These are phyloP conservation scores for Vitis riparia DNA, from an alignment of 164 flowering plant species.

Conservation along the genomic window DNA sequence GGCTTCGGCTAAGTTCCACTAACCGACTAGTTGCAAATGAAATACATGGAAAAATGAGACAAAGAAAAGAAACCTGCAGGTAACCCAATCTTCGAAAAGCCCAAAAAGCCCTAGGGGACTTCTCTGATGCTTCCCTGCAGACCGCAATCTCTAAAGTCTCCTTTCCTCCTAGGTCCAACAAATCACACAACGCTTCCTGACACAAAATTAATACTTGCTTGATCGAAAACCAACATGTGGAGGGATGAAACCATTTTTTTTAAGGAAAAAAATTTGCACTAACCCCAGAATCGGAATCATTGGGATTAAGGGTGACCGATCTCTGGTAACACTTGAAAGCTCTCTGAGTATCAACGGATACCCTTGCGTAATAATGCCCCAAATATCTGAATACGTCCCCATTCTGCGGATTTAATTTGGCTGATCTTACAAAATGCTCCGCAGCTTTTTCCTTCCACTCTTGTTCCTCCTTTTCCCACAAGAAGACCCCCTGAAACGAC, in stretches of 20 bases:
- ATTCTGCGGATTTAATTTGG: conserved; percentile 73
- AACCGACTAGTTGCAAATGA: not conserved
- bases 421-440: conserved; percentile 71
- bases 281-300: conserved; percentile 78
- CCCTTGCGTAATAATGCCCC: conserved; percentile 66
- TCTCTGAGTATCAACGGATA: conserved; percentile 45
- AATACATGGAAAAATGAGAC: not conserved
- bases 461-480: conserved; percentile 59
- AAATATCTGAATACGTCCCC: conserved; percentile 66
- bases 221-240: too few relatives aligned
- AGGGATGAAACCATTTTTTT: too few relatives aligned
- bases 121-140: conserved; percentile 69
- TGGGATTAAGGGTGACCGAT: conserved; percentile 69
- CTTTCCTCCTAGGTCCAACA: conserved; percentile 71
- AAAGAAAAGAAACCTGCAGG: conserved; percentile 50
- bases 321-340: conserved; percentile 89
- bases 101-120: conserved; percentile 95
- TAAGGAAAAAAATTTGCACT: conserved; percentile 1
- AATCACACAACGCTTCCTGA: conserved; percentile 82
- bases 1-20: too few relatives aligned
- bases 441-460: conserved; percentile 55
- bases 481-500: conserved; percentile 43
- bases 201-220: too few relatives aligned
- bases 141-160: conserved; percentile 63
- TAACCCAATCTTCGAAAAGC: conserved; percentile 83